Evolutionary conservation across 129 eudicot species (phyloP), one percentile per base, ranked within the genome.

Genomic region (Flaveria ramosissima): DNA sequence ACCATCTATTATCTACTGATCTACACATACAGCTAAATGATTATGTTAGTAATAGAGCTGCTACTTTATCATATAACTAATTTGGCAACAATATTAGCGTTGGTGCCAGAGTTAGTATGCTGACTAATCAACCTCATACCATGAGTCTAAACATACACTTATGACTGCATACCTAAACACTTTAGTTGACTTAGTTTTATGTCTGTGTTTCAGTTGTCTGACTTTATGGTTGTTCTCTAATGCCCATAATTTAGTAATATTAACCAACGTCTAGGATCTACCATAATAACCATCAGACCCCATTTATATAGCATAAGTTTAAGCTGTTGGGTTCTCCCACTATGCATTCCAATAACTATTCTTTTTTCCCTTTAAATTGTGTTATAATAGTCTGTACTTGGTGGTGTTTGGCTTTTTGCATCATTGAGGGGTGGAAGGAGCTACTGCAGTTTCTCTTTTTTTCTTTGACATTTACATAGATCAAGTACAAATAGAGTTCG

Each of bases 91-190:
- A 16, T 52, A 52, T 52, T 50, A 14, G 23, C 9, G 20, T 52
- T 15, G 3, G n/a, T 52, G 59, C 59, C 10, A n/a, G 8, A 52
- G n/a, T 16, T 3, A 0, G 9, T 52, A 14, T 52, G 9, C 21
- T 52, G 23, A 21, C 64, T 57, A 57, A 20, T 57, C 11, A 57
- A 57, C 30, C 17, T 24, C 14, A 60, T 24, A 24, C 41, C 17
- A 60, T 9, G 67, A 60, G 30, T 60, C 39, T 60, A 21, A 59
- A 3, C 16, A 20, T 60, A 12, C 36, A 60, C 41, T 23, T 60
- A 60, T 2, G 66, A 60, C 66, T 24, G 66, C 32, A 60, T 24
- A 60, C 66, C 66, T 26, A 26, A 61, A 61, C 19, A 24, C 67
- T 61, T 60, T 4, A 7, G 17, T 21, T 21, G 64, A 56, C 63